Conservation (phyloP, 2,329 filamentous ascomycete species). For the Verticillium klebahnii region DNA sequence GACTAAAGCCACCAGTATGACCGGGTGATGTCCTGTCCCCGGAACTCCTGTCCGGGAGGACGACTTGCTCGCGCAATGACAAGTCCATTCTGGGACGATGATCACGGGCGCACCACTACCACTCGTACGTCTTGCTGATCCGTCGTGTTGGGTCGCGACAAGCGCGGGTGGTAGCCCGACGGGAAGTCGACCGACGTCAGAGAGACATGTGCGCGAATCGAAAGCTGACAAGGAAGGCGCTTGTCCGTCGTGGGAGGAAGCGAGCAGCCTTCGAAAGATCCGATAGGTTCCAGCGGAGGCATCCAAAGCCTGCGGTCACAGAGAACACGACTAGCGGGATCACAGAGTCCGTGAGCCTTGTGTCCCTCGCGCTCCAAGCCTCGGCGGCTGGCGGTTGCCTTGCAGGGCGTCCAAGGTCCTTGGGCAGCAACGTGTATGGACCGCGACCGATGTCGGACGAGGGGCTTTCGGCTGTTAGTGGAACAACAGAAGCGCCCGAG, state of each 20-base stretch:
- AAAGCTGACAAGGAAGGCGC: not conserved
- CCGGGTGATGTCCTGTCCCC: no score
- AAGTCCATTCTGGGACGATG: no score
- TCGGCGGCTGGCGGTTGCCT: not conserved
- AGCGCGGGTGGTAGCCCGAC: not conserved
- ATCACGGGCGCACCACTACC: no score
- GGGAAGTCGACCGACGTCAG: not conserved
- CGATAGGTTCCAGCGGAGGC: not conserved
- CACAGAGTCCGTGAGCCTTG: not conserved
- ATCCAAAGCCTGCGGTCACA: not conserved
- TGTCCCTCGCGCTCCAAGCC: not conserved
- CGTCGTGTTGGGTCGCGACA: not conserved
- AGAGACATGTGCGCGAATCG: not conserved
- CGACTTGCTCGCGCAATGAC: no score
- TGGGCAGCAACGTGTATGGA: not conserved
- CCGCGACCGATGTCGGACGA: not conserved
- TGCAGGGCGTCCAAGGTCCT: not conserved
- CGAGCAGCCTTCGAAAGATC: not conserved
- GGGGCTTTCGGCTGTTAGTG: not conserved
- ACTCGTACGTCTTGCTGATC: not conserved
- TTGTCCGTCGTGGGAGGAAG: not conserved
- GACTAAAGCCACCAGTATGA: no score
- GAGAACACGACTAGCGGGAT: not conserved
- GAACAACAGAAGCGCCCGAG: not conserved
- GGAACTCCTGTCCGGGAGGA: no score